Evolutionary conservation across 805 yeast genomes (phyloP), one percentile per base, ranked within the genome.

Genomic region (Saturnispora galanensis): DNA sequence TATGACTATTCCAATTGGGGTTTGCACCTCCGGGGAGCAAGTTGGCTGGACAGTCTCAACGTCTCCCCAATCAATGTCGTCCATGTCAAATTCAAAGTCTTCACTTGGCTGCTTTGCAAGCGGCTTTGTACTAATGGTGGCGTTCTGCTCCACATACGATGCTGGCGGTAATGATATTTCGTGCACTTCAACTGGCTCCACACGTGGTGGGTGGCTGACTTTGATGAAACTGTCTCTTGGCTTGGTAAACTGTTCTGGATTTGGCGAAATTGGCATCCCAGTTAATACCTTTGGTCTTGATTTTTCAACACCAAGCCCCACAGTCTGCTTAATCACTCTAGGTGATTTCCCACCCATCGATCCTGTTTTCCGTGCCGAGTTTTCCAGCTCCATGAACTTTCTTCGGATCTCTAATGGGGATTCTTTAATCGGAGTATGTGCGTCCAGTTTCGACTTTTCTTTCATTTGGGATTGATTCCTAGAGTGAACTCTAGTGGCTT

Each of bases 1-100:
- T 10, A 28, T 21, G 11, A 15, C 9, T 7, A 17, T 31, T 32
- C 31, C 43, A 15, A 37, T 47, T 21, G 38, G 26, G 15, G 30
- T 35, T 13, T 31, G 10, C 7, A 11, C 29, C 32, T 13, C 41
- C 3, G 46, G 31, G 11, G 34, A n/a, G 10, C 16, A 34, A 3
- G 41, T 9, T 9, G 36, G 46, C 30, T 40, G 48, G 17, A 49
- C 33, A 2, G 46, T 42, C 15, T 53, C 58, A 3, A 44, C 54
- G 12, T 58, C 61, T 10, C 56, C 61, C 59, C 58, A 57, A 39
- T 55, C 61, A 47, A 55, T 55, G 10, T 56, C 56, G 10, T 53
- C 61, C 9, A 45, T 44, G n/a, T 40, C 39, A 35, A 39, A 37
- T 31, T 34, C 49, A 15, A 44, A 26, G 16, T 40, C 41, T 10